A percentile compares a stretch with the other conserved stretches of the same genome.
These are phyloP conservation scores for Casuarina glauca DNA, from an alignment of 306 rosid species.

Conservation along the genomic window DNA sequence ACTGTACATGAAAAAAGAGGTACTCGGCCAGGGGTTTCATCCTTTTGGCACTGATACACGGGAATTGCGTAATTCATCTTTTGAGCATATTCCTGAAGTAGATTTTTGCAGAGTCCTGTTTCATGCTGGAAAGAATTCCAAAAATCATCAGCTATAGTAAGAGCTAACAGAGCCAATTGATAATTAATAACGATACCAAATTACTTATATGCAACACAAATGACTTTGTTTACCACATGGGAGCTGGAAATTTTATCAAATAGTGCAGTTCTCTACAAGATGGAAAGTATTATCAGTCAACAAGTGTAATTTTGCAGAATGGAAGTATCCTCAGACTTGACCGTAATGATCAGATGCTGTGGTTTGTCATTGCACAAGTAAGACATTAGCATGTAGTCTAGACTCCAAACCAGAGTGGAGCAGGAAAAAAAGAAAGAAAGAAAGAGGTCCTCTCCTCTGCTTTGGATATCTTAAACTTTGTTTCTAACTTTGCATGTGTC, in stretches of 20 bases:
- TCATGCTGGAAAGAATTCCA: conserved; percentile 65
- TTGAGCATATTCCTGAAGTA: conserved; percentile 98
- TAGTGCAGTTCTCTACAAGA: background rate
- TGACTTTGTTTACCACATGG: conserved; percentile 1
- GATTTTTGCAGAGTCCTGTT: conserved; percentile 95
- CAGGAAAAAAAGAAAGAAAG: background rate
- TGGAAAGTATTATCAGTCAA: conserved; percentile 23
- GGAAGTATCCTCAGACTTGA: background rate
- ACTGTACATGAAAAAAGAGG: conserved; percentile 64
- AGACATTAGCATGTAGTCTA: background rate
- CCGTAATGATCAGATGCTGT: background rate
- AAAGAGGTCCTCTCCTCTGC: background rate
- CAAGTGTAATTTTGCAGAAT: background rate
- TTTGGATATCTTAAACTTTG: background rate
- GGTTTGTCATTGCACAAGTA: background rate
- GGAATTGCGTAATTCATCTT: conserved; percentile 97
- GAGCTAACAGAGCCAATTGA: conserved; percentile 17
- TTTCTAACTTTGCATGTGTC: background rate
- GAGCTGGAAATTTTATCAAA: conserved; percentile 3
- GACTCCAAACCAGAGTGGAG: background rate
- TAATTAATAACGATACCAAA: background rate
- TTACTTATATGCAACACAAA: background rate
- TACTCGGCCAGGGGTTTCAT: conserved; percentile 50
- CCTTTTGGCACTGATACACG: conserved; percentile 63
- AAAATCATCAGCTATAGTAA: conserved; percentile 20